Conservation (phyloP, 805 yeast genomes). For the Maudiozyma barnettii region DNA sequence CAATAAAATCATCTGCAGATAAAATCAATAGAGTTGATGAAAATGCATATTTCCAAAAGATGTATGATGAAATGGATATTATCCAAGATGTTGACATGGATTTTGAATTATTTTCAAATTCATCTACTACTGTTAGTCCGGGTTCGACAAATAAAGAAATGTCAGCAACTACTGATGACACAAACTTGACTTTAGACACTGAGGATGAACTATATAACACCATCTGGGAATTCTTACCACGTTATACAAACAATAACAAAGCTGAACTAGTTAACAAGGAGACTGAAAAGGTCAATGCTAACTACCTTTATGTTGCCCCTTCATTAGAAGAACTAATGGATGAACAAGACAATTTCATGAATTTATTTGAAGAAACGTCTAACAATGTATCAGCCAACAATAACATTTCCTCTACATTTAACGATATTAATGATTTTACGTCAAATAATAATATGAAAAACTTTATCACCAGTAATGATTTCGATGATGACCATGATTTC, state of each 20-base stretch:
- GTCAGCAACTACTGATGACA: neutral
- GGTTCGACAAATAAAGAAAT: neutral
- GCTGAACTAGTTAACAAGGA: neutral
- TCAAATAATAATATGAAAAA: neutral
- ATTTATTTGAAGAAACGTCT: slow-evolving; percentile 2
- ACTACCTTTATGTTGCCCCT: slow-evolving; percentile 20
- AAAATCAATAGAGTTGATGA: neutral
- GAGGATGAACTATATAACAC: slow-evolving; percentile 8
- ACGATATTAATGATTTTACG: neutral
- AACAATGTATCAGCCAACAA: neutral
- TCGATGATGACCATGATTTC: slow-evolving; percentile 3
- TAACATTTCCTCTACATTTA: neutral
- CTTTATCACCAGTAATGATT: neutral
- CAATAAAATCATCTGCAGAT: neutral
- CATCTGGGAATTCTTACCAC: slow-evolving; percentile 10
- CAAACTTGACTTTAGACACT: neutral
- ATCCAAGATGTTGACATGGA: neutral
- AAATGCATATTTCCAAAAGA: slow-evolving; percentile 1
- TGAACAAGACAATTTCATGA: slow-evolving; percentile 18
- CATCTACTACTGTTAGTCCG: neutral
- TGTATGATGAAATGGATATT: neutral
- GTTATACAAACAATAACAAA: slow-evolving; percentile 5
- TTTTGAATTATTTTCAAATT: neutral
- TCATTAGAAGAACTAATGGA: slow-evolving; percentile 28
- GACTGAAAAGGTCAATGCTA: neutral